These are phyloP conservation scores for Picochlorum costavermella DNA, from an alignment of 139 green algal species.

Conservation along the genomic window DNA sequence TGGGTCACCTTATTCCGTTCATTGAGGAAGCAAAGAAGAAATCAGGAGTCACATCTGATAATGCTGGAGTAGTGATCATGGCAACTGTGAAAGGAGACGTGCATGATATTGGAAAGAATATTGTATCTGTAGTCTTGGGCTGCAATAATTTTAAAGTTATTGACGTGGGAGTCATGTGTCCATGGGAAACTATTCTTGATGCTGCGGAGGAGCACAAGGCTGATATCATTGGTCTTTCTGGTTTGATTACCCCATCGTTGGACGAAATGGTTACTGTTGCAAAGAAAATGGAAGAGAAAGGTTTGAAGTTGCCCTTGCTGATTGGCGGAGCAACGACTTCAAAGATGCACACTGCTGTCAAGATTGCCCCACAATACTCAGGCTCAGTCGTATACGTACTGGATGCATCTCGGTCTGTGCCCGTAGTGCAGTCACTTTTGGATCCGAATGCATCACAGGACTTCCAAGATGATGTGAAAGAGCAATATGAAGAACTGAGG, in stretches of 20 bases:
- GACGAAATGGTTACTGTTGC: slow-evolving; percentile 98
- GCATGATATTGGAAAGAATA: slow-evolving; percentile 99
- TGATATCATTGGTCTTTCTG: slow-evolving; percentile 91
- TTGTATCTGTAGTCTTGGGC: slow-evolving; percentile 93
- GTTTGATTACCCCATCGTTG: slow-evolving; percentile 95
- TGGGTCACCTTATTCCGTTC: slow-evolving; percentile 93
- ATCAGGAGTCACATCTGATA: slow-evolving; percentile 39
- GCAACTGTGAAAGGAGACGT: slow-evolving; percentile 98
- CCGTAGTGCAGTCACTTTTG: slow-evolving; percentile 82
- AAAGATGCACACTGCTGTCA: slow-evolving; percentile 99
- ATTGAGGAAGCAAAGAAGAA: slow-evolving; percentile 96
- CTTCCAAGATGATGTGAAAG: slow-evolving; percentile 62
- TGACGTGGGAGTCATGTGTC: slow-evolving; percentile 94
- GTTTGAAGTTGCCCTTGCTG: slow-evolving; percentile 82
- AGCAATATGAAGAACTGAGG: slow-evolving; percentile 90
- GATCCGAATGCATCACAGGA: slow-evolving; percentile 40
- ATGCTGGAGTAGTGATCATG: slow-evolving; percentile 89
- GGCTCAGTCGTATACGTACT: slow-evolving; percentile 88
- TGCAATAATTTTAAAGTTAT: slow-evolving; percentile 99
- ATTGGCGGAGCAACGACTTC: slow-evolving; percentile 95
- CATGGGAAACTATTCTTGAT: slow-evolving; percentile 91
- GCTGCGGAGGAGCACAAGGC: slow-evolving; percentile 81
- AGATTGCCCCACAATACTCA: slow-evolving; percentile 87
- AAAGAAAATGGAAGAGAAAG: slow-evolving; percentile 86
- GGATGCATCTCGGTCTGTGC: slow-evolving; percentile 87